Base-by-base conservation (phyloP, 139 green algal species). In the Ettlia oleoabundans region DNA sequence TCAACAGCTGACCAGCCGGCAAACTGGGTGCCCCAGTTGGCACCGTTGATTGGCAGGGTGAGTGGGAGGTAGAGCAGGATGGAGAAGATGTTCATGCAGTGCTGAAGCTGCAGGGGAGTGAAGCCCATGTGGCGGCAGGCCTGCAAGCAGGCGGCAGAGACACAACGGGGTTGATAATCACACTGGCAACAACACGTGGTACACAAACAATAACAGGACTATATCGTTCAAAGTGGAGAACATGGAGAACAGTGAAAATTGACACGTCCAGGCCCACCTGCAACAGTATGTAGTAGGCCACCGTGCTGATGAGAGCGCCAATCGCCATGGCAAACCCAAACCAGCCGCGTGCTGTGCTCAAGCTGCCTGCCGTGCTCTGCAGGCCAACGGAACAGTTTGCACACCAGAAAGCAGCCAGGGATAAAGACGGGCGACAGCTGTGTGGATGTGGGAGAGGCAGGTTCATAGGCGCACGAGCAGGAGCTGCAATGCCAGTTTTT, bases 301-400 rank as follows among this genome's bases (percentile, higher is more conserved):
- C 40, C 0, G 75, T 81, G 0, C 33, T 72, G 2, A 81, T 1
- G 3, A 81, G 75, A 22, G 75, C 75, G 0, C 75, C 75, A 3
- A 81, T 15, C 1, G 75, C 75, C 75, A 81, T 81, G 15, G 26
- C 15, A 41, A 81, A 81, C 2, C 75, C 75, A 55, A 26, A 30
- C 75, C 75, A 81, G 37, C 75, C 75, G n/a, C 58, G 75, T 13
- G 38, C 15, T 1, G 75, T 81, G 75, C 9, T 71, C 28, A 81
- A 58, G 58, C 75, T 81, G 58, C 75, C 75, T 15, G 61, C 18
- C 22, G 58, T 61, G 75, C 38, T 81, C 75, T 81, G 73, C 73
- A 4, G 70, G 19, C n/a, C n/a, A n/a, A n/a, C n/a, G n/a, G n/a
- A n/a, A n/a, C n/a, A n/a, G n/a, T n/a, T n/a, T n/a, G n/a, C n/a